Base-by-base conservation (phyloP, 768 basidiomycete genomes). In the Russula compacta region DNA sequence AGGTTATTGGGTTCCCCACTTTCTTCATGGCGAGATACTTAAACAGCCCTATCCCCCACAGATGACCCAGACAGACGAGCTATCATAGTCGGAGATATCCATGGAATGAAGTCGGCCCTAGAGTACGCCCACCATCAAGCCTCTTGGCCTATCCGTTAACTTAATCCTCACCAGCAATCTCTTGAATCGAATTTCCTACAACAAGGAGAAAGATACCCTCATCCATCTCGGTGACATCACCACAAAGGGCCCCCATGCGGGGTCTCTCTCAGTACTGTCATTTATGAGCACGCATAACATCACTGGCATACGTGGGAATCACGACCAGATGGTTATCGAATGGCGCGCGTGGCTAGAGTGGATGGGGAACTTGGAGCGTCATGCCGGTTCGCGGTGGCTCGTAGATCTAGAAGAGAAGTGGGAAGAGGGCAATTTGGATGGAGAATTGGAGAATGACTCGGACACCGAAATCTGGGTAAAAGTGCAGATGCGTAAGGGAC, bases 281-380 rank as follows among this genome's bases (percentile, higher is more conserved):
- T 90, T 81, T 71, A 78, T 97, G 78, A 73, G 83, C 2, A 68
- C 73, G 9, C 70, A 86, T 67, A 81, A 83, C 58, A 76, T 92
- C 46, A 79, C 79, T 24, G 93, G 92, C 15, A 92, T 97, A 3
- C 83, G 95, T 35, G 95, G 95, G 0, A 98, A 98, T 71, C 92
- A 98, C 69, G 95, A 98, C 74, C 92, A 98, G 72, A 80, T 80
- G 64, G 83, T 94, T 47, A 79, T 98, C 48, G 89, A 95, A 73
- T 97, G 95, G 95, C 79, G 85, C 29, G 75, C 79, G 1, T 98
- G 92, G 92, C 80, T 89, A 53, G 77, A 87, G 17, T 95, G 92
- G 91, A 83, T 95, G 58, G 63, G 71, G 14, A 63, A 71, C 8
- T 69, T 79, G 29, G 72, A 76, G 0, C 73, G 68, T 7, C 79